These are phyloP conservation scores for Phyllostachys edulis DNA, from an alignment of 176 grass and related monocot species.

Conservation along the genomic window DNA sequence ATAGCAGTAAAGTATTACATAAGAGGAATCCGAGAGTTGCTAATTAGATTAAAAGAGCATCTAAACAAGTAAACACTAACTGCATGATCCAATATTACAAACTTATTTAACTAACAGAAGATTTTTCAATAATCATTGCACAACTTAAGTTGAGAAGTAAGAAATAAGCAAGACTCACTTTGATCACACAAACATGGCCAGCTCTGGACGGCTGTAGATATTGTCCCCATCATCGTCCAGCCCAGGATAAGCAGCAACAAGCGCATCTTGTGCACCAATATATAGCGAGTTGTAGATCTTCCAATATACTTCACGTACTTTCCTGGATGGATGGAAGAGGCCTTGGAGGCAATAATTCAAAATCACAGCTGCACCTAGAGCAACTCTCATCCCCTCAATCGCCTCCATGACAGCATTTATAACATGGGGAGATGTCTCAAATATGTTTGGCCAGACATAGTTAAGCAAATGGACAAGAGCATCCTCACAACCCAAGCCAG, in stretches of 20 bases:
- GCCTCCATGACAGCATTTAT: slow-evolving; percentile 99
- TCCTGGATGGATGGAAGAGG: slow-evolving; percentile 91
- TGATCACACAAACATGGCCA: slow-evolving; percentile 78
- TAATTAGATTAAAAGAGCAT: neutral
- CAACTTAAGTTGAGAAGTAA: neutral
- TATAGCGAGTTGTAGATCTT: slow-evolving; percentile 98
- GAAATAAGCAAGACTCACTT: slow-evolving; percentile 47
- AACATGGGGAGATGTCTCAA: slow-evolving; percentile 91
- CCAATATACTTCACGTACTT: slow-evolving; percentile 99
- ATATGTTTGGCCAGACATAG: slow-evolving; percentile 94
- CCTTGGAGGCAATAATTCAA: slow-evolving; percentile 97
- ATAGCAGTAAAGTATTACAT: neutral
- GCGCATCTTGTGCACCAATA: slow-evolving; percentile 83
- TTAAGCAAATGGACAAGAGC: slow-evolving; percentile 96
- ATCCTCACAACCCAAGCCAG: slow-evolving; percentile 97
- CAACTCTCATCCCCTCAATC: slow-evolving; percentile 94
- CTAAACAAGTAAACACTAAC: neutral
- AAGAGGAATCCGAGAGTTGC: neutral
- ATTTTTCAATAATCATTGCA: neutral
- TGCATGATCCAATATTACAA: neutral
- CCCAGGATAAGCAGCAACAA: slow-evolving; percentile 76
- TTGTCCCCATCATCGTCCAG: slow-evolving; percentile 63
- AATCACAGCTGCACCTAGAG: slow-evolving; percentile 82
- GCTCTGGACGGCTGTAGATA: slow-evolving; percentile 72
- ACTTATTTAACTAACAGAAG: slow-evolving; percentile 8